These are phyloP conservation scores for Cryomyces antarcticus DNA, from an alignment of 495 filamentous ascomycete genomes.

Conservation along the genomic window DNA sequence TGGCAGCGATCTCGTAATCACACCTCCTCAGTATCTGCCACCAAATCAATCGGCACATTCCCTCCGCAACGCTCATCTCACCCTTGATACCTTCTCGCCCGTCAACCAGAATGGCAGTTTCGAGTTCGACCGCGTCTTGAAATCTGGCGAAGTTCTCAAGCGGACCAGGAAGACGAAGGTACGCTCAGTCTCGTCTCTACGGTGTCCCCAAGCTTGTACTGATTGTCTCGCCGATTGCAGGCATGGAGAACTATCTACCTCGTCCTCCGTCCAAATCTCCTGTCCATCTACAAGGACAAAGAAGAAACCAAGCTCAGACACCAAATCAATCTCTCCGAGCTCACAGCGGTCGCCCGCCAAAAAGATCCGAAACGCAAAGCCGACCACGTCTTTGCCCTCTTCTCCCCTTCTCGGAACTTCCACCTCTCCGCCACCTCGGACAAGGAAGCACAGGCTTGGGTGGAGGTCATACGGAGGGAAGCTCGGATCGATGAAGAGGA, in stretches of 20 bases:
- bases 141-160: conserved; percentile 67
- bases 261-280: conserved; percentile 78
- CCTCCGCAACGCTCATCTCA: conserved; percentile 25
- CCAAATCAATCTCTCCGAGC: conserved; percentile 69
- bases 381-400: conserved; percentile 75
- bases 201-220: not conserved
- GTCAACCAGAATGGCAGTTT: conserved; percentile 93
- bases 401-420: conserved; percentile 77
- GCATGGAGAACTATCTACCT: conserved; percentile 79
- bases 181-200: conserved; percentile 3
- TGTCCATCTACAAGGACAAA: conserved; percentile 86
- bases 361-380: conserved; percentile 70
- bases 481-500: conserved; percentile 75
- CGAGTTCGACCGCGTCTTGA: conserved; percentile 81
- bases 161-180: conserved; percentile 90
- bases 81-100: conserved; percentile 44
- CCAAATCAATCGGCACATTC: not conserved
- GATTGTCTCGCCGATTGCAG: conserved; percentile 16
- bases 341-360: conserved; percentile 75
- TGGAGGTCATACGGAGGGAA: conserved; percentile 56
- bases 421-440: conserved; percentile 58
- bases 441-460: conserved; percentile 72
- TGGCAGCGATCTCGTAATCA: not conserved
- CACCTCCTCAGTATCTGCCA: not conserved
- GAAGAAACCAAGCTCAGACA: conserved; percentile 74